Evolutionary conservation across 129 eudicot genomes (phyloP).

Genomic region (Arctium minus): DNA sequence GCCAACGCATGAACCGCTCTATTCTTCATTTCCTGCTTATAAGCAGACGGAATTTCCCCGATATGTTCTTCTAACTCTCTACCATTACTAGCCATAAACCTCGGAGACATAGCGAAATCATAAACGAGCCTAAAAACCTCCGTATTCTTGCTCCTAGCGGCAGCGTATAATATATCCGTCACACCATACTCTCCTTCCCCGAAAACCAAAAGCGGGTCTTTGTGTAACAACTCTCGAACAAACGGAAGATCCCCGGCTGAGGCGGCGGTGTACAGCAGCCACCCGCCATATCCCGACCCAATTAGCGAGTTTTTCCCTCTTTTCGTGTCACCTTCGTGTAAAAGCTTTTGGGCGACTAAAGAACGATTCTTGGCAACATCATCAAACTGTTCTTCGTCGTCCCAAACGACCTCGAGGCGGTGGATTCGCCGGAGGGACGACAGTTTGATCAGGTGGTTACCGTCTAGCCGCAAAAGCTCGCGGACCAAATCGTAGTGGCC

Average conservation of each 20-base stretch:
- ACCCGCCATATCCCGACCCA: slow-evolving; percentile 86
- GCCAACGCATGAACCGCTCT: slow-evolving; percentile 91
- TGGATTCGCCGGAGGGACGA: slow-evolving; percentile 83
- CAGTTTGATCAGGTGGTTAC: slow-evolving; percentile 73
- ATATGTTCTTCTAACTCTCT: slow-evolving; percentile 36
- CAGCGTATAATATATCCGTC: slow-evolving; percentile 87
- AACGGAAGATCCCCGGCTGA: slow-evolving; percentile 83
- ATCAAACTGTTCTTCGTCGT: slow-evolving; percentile 76
- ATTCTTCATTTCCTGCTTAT: slow-evolving; percentile 80
- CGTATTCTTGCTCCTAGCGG: slow-evolving; percentile 70
- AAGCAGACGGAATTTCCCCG: slow-evolving; percentile 62
- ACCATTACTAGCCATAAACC: slow-evolving; percentile 49
- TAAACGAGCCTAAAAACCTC: slow-evolving; percentile 70
- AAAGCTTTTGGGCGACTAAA: slow-evolving; percentile 59
- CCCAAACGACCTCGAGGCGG: slow-evolving; percentile 95
- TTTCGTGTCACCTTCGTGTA: slow-evolving; percentile 55
- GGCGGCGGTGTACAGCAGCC: slow-evolving; percentile 97
- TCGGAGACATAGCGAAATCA: slow-evolving; percentile 64
- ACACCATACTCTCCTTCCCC: slow-evolving; percentile 97
- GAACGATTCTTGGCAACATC: slow-evolving; percentile 77
- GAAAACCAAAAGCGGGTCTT: slow-evolving; percentile 84
- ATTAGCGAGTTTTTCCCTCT: slow-evolving; percentile 63
- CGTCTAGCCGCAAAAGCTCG: slow-evolving; percentile 81
- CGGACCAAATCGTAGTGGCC: slow-evolving; percentile 92
- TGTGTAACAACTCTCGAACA: slow-evolving; percentile 58